Conservation (phyloP, 2,329 filamentous ascomycete genomes). For the Monosporascus sp. region DNA sequence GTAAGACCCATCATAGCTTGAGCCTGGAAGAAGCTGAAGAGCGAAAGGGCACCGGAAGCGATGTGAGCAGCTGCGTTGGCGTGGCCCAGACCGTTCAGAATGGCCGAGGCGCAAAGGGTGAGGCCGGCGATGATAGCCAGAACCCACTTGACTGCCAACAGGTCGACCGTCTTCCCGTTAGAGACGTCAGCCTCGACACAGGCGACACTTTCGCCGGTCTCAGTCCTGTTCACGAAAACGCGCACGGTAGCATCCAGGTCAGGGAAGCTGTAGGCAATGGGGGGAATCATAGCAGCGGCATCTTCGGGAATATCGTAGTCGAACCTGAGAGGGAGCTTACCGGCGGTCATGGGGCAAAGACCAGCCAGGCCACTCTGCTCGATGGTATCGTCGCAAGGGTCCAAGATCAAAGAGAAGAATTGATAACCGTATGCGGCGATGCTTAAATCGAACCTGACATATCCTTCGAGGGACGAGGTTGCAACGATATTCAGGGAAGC, state of each 20-base stretch:
- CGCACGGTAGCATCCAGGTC: conserved; percentile 75
- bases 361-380: conserved; percentile 52
- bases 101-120: conserved; percentile 70
- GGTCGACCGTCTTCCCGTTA: conserved; percentile 78
- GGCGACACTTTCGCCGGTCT: conserved; percentile 55
- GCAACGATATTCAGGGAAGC: conserved; percentile 71
- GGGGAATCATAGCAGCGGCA: conserved; percentile 59
- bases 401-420: conserved; percentile 59
- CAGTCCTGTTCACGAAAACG: conserved; percentile 64
- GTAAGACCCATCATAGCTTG: conserved; percentile 80
- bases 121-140: conserved; percentile 73
- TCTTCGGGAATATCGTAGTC: conserved; percentile 52
- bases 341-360: conserved; percentile 86
- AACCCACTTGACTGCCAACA: conserved; percentile 73
- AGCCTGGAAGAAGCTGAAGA: conserved; percentile 83
- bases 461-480: conserved; percentile 75
- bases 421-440: conserved; percentile 79
- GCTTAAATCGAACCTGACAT: conserved; percentile 70
- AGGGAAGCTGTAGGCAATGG: conserved; percentile 75
- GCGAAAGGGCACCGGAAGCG: conserved; percentile 74
- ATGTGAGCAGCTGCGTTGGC: conserved; percentile 85
- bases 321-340: conserved; percentile 70
- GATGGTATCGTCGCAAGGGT: conserved; percentile 60
- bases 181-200: conserved; percentile 77
- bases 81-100: conserved; percentile 77